Evolutionary conservation across 2,329 filamentous ascomycete species (phyloP), one percentile per base, ranked within the genome.

Genomic region (Lachnellula cervina): DNA sequence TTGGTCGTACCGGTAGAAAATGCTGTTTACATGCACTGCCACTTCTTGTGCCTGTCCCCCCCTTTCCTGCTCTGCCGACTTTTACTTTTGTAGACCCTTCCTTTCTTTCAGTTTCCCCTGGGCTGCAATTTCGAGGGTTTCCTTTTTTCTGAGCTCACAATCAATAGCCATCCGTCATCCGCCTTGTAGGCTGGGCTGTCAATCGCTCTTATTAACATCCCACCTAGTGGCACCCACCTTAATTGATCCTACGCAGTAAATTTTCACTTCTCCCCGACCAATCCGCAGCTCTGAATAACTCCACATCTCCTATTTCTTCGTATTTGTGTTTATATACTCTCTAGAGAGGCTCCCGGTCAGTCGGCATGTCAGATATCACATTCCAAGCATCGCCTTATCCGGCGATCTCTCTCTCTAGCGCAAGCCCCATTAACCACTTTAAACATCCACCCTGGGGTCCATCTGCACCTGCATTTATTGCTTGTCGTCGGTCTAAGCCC

Each of bases 361-460:
- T 46, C 52, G 55, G 35, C 40, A 42, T n/a, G 34, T 59, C 60
- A 61, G 32, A 59, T 57, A 52, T 61, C 56, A 55, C 51, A 59
- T 59, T 63, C 61, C 62, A 55, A 57, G 56, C 52, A 62, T 60
- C 62, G 63, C 61, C 60, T 57, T 57, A 59, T 58, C 51, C 54
- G 62, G 57, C 60, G 59, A 64, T 65, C 63, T 51, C 42, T 57
- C n/a, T 35, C 40, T 52, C 49, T 64, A 63, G 63, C 59, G 58
- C 52, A 59, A 50, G 56, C 62, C 58, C 56, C 63, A 64, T 63
- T 60, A 48, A 55, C 52, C 51, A 54, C 57, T 38, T 28, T 42
- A n/a, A 40, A 17, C 9, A n/a, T 23, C 19, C 35, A 42, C 49
- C 49, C 44, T 25, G 23, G 35, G 17, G 19, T 32, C 11, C 14